These are phyloP conservation scores for Durusdinium trenchii DNA, from an alignment of 73 alveolate genomes.

Conservation along the genomic window DNA sequence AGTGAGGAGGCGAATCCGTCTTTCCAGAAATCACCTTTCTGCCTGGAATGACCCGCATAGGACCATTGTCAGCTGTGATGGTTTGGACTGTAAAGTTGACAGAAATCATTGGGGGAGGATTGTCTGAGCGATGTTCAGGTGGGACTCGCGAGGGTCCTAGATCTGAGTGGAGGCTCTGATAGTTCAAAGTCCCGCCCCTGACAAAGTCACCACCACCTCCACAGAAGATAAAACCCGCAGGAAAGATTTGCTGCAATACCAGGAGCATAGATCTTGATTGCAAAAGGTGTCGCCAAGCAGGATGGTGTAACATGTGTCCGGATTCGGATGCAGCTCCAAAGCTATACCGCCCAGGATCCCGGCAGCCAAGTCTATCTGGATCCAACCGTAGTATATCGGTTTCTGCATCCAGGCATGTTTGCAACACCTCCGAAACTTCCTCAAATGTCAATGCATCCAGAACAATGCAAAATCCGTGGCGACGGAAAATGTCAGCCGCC, in stretches of 20 bases:
- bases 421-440: conserved; percentile 7
- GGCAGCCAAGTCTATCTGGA: conserved; percentile 38
- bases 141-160: conserved; percentile 67
- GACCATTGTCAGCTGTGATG: neutral
- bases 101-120: conserved; percentile 25
- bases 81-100: conserved; percentile 21
- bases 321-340: conserved; percentile 42
- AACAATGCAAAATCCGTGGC: conserved; percentile 33
- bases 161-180: conserved; percentile 49
- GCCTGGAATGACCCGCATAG: conserved; percentile 62
- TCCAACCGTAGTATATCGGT: neutral
- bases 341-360: conserved; percentile 58
- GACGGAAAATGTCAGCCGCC: conserved; percentile 24
- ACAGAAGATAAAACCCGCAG: conserved; percentile 37
- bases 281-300: conserved; percentile 44
- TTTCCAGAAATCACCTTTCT: neutral
- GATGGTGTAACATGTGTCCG: conserved; percentile 78
- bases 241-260: conserved; percentile 16
- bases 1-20: conserved; percentile 5
- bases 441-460: conserved; percentile 30
- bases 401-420: conserved; percentile 33
- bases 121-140: conserved; percentile 1
- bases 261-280: neutral
- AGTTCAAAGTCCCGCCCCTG: conserved; percentile 15
- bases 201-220: conserved; percentile 87